Conservation (phyloP, 495 filamentous ascomycete species). For the Apiosordaria backusii region DNA sequence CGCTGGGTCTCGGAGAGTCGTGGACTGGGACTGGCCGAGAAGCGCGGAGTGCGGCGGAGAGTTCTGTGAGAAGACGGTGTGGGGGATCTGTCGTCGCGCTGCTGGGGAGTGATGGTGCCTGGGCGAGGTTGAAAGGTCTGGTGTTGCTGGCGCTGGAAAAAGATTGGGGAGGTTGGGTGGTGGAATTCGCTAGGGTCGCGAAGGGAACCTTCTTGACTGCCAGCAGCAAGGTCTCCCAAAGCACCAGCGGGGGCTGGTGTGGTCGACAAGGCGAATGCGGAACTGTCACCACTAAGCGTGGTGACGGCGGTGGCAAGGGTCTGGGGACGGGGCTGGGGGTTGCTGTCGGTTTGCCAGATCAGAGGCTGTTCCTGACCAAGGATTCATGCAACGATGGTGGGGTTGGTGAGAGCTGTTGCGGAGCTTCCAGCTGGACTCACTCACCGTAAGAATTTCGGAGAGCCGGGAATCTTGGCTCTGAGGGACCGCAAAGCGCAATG, state of each 20-base stretch:
- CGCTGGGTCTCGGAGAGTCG: conserved; percentile 30
- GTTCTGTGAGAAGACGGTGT: conserved; percentile 42
- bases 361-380: conserved; percentile 2
- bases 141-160: conserved; percentile 45
- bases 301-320: conserved; percentile 24
- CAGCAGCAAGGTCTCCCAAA: conserved; percentile 40
- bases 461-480: conserved; percentile 13
- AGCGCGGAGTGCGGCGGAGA: conserved; percentile 48
- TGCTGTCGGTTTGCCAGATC: conserved; percentile 8
- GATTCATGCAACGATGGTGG: conserved; percentile 9
- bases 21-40: conserved; percentile 43
- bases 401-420: conserved; percentile 10
- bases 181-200: conserved; percentile 46
- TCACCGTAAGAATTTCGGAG: conserved; percentile 16
- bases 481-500: conserved; percentile 12
- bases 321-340: conserved; percentile 8
- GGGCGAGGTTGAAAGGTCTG: conserved; percentile 29
- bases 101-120: conserved; percentile 25
- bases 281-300: conserved; percentile 38
- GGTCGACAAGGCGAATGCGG: conserved; percentile 44
- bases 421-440: conserved; percentile 6
- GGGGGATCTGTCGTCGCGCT: conserved; percentile 28
- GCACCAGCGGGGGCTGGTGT: conserved; percentile 32
- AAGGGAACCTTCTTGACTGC: conserved; percentile 37
- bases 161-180: conserved; percentile 32